Evolutionary conservation across 2,329 filamentous ascomycete genomes (phyloP), one percentile per base, ranked within the genome.

Genomic region (Colletotrichum filicis): DNA sequence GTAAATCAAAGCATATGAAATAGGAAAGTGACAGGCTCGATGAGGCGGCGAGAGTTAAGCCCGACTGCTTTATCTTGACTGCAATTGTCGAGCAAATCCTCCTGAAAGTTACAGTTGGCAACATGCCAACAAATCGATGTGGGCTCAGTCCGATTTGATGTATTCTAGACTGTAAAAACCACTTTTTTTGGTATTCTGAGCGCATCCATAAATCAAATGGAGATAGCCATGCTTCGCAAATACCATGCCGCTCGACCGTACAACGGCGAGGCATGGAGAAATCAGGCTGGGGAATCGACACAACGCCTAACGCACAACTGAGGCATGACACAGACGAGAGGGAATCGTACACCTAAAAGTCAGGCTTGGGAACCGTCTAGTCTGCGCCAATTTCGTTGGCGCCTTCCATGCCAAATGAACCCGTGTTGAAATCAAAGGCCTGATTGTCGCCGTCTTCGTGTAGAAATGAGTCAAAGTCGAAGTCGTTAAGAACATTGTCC

Each of bases 391-490:
- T 91, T 78, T 90, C 89, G 68, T 86, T 83, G 28, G 79, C 77
- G 53, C 84, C 84, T 72, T 91, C 89, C 83, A 92, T 88, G n/a
- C 82, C 77, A 78, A 90, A 90, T 58, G 82, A 80, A 28, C 83
- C 82, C 19, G 85, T 80, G 74, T 83, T 83, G 77, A 92, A 92
- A 80, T 89, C 88, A 74, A 92, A 92, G 5, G 78, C 80, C 56
- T 82, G 80, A 55, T 83, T 83, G 53, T 85, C 86, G 42, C 82
- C 84, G 59, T 87, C 87, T 72, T 88, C 86, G 75, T 92, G 90
- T 8, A 93, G 83, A 83, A 93, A 93, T 1, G 91, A 92, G 80
- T 93, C 91, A 76, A 93, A 86, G 74, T 93, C 91, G 77, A 93
- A 93, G 75, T 92, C 91, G 76, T 90, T 90, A 60, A 93, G 84